Base-by-base conservation (phyloP, 1,284 basidiomycete species). In the Sparassis latifolia region DNA sequence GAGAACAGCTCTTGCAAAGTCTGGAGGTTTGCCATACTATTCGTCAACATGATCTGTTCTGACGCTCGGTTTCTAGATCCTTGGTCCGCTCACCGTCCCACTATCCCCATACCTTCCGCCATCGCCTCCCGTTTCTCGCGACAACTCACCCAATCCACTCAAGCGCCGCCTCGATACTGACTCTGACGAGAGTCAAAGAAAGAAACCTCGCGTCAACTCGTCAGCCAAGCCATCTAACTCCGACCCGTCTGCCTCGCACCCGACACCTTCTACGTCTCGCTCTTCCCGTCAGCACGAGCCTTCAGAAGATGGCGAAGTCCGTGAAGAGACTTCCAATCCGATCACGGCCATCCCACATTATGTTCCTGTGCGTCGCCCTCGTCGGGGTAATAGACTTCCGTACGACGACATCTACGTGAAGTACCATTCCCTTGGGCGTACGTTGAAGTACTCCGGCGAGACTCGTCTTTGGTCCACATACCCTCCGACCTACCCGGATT, bases 371-470 rank as follows among this genome's bases (percentile, higher is more conserved):
- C 78, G 82, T 45, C 75, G 85, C 27, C 84, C 84, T 7, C 78
- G 79, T 62, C 77, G 79, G 41, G 80, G 80, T 50, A 73, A 69
- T 54, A 65, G 69, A 31, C 60, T 50, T 3, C 68, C 35, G 32
- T 55, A 57, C 48, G 52, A 57, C 37, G 68, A 69, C 41, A 66
- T 86, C 42, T 78, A 86, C 61, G 76, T 83, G 60, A 79, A 73
- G 60, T 87, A 84, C 62, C 78, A 84, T 59, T 63, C 64, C 6
- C 73, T 75, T 12, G 86, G 81, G 27, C 79, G 84, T 50, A 69
- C 73, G 57, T 81, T 89, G 66, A 87, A 88, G 66, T 86, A 84
- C 61, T 89, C 86, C 2, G 85, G 84, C 27, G 82, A 86, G 60
- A 76, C 80, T 35, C 83, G 86, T 40, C 80, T 84, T 56, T 80